A percentile compares a stretch with the other conserved stretches of the same genome.
These are phyloP conservation scores for Cephalotrichum gorgonifer DNA, from an alignment of 2,329 filamentous ascomycete species.

Conservation along the genomic window DNA sequence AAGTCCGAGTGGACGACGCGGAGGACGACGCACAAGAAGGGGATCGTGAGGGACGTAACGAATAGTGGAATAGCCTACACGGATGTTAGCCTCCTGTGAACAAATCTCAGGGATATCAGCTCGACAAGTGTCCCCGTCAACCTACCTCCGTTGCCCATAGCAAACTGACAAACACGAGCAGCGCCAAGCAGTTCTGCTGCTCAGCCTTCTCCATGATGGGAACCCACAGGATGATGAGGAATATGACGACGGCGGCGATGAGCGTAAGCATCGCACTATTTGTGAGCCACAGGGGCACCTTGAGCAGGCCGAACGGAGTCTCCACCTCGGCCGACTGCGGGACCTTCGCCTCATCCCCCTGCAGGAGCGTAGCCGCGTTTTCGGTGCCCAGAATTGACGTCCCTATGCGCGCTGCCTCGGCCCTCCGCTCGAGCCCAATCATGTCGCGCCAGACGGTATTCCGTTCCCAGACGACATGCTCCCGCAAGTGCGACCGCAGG, in stretches of 20 bases:
- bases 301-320: conserved; percentile 71
- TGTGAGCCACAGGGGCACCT: conserved; percentile 71
- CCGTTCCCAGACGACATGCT: conserved; percentile 97
- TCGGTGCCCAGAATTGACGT: conserved; percentile 71
- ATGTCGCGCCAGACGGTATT: conserved; percentile 99
- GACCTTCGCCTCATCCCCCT: conserved; percentile 69
- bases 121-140: conserved; percentile 3
- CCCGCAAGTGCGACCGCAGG: conserved; percentile 77
- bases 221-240: conserved; percentile 61
- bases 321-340: conserved; percentile 55
- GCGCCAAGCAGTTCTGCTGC: conserved; percentile 90
- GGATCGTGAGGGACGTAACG: conserved; percentile 87
- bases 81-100: conserved; percentile 8
- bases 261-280: conserved; percentile 73
- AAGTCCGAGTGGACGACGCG: conserved; percentile 73
- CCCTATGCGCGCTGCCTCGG: conserved; percentile 86
- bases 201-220: conserved; percentile 80
- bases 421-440: conserved; percentile 93
- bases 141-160: conserved; percentile 91
- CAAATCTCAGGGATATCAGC: conserved; percentile 7
- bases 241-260: conserved; percentile 59
- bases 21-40: conserved; percentile 82
- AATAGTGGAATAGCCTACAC: conserved; percentile 90
- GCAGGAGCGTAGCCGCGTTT: conserved; percentile 57
- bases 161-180: conserved; percentile 87